Base-by-base conservation (phyloP, 2,329 filamentous ascomycete species). In the Trichoderma semiorbis region DNA sequence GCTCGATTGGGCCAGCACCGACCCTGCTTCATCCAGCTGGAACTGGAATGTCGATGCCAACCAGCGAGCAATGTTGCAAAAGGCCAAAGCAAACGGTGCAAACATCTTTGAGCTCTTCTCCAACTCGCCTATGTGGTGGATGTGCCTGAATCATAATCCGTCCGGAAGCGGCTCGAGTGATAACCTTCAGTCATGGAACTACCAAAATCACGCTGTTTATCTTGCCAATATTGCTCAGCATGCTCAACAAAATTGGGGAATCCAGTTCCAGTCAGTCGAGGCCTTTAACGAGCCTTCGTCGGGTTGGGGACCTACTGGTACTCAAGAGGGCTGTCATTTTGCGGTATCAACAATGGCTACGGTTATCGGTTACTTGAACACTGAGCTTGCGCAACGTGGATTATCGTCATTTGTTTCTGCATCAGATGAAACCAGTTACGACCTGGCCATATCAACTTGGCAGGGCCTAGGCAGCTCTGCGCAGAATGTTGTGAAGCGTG, bases 281-380 rank as follows among this genome's bases (percentile, higher is more conserved):
- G 65, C 65, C 11, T 68, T 68, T 16, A 68, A 68, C 21, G 65
- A 68, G 24, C 65, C 65, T 10, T 58, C 53, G 30, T 68, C 65
- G 11, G 12, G 32, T 18, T 68, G 65, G 65, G 65, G 30, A 55
- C 34, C 53, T 68, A 43, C 24, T 3, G 65, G 65, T 28, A 68
- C 65, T 21, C 65, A 68, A n/a, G 65, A 68, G 8, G 65, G 65
- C 14, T 68, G 65, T 26, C 65, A 68, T 68, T 68, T 68, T 12
- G 34, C 8, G 11, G 53, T 68, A 8, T 68, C 65, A 36, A 68
- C 65, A 2, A 68, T 68, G 65, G 65, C 53, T 18, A 58, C 65
- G 2, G 32, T 68, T 16, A 58, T 68, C 12, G 28, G 28, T 7
- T 68, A 68, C 26, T n/a, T 68, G 2, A 30, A 58, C 14, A 58